These are phyloP conservation scores for Lathyrus aphaca DNA, from an alignment of 306 rosid species.

Conservation along the genomic window DNA sequence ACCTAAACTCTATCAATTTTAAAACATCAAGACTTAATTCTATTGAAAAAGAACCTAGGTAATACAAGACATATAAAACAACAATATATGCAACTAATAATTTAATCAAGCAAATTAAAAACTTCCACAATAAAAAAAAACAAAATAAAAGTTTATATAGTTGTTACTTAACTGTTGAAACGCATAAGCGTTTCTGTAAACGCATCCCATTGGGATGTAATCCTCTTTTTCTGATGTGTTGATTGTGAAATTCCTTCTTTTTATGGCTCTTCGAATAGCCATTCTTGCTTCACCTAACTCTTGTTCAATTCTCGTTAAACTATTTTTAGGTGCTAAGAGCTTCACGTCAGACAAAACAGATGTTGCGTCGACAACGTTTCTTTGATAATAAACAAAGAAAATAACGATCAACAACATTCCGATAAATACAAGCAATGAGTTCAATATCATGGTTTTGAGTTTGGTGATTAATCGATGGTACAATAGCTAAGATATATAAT, in stretches of 20 bases:
- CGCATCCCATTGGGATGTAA: constrained; percentile 61
- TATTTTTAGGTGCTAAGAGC: not conserved
- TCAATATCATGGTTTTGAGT: not conserved
- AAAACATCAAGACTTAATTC: too few species aligned
- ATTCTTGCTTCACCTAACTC: constrained; percentile 60
- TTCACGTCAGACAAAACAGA: constrained; percentile 17
- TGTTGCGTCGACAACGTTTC: not conserved
- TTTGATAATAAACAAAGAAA: constrained; percentile 9
- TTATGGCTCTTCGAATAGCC: constrained; percentile 48
- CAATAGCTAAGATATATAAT: not conserved
- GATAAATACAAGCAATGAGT: constrained; percentile 33
- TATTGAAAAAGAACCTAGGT: too few species aligned
- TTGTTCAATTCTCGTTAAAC: constrained; percentile 50
- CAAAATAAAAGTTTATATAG: not conserved
- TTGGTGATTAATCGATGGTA: constrained; percentile 22
- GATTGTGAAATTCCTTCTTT: constrained; percentile 46
- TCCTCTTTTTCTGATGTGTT: constrained; percentile 48
- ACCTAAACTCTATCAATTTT: too few species aligned
- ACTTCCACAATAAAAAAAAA: too few species aligned
- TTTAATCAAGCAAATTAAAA: too few species aligned
- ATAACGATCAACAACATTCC: constrained; percentile 28
- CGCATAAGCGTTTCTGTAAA: constrained; percentile 64
- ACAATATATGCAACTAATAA: too few species aligned
- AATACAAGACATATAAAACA: too few species aligned
- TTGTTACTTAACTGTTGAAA: constrained; percentile 68